Evolutionary conservation across 2,329 filamentous ascomycete species (phyloP), one percentile per base, ranked within the genome.

Genomic region (Fusarium sp.): DNA sequence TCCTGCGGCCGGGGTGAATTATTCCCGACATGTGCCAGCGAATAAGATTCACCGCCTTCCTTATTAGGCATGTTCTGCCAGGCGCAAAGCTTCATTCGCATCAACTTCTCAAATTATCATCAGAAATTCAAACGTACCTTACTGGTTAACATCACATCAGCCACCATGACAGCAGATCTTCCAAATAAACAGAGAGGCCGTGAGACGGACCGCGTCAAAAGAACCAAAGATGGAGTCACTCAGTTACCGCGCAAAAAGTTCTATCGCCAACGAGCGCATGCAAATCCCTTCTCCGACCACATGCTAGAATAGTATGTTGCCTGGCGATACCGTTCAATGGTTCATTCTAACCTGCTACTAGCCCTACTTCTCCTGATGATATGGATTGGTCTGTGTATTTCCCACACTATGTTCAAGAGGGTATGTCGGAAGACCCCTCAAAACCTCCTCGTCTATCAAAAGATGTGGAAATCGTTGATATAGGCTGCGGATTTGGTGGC

Each of bases 281-380:
- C 95, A 63, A 99, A 99, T 80, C 93, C 94, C 7, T 99, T 99
- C 79, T 97, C 94, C 3, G 95, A 99, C 73, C 95, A 99, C 80
- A 82, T 86, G 55, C 82, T 99, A 74, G 83, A 85, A 71, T 99
- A 99, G 95, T 96, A 85, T 28, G 67, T 59, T 53, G 34, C 12
- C 38, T 57, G 32, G 51, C 39, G 41, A 41, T 39, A 29, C 39
- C 29, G 40, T 51, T 45, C 31, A 47, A 45, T 22, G 42, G 42
- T 5, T 11, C 7, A 40, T n/a, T 54, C 65, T 71, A 53, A 70
- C 60, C 22, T 35, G 11, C 13, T 15, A 64, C 15, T 45, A 97
- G 94, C 73, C 95, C 95, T 8, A 80, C 84, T 49, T 89, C 83
- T 53, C 95, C 95, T 4, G 84, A 84, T 13, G 83, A 90, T 50